Base-by-base conservation (phyloP, 2,329 filamentous ascomycete genomes). In the Lachnellula suecica region DNA sequence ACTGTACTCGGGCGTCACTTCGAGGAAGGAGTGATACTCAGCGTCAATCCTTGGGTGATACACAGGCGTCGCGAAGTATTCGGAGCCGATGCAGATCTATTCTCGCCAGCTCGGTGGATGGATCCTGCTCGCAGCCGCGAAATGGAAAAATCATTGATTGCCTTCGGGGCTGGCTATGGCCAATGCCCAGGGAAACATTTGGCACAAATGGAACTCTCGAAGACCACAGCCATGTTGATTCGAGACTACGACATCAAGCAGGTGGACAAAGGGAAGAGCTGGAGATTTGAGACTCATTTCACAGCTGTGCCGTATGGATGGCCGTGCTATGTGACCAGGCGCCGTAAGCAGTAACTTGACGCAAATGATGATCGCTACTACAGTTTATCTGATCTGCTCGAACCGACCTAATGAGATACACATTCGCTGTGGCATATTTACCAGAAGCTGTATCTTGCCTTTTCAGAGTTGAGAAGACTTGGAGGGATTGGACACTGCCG, bases 81-180 rank as follows among this genome's bases (percentile, higher is more conserved):
- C 53, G 69, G 69, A 23, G 43, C 57, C 1, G 69, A 72, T 46
- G 65, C 64, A 13, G 47, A 60, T 9, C 31, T 56, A 5, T 72
- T 68, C 51, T 66, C 67, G 19, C 69, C 70, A 2, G 60, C 65
- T 19, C 59, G 70, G 15, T 72, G 70, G 69, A 47, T 70, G 35
- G 61, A 58, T 53, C 44, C 49, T 29, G 47, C 52, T 2, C 11
- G 44, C 15, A 44, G 50, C 25, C 15, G 64, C 63, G 63, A 52
- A 23, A 55, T 61, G 58, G 63, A 67, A 13, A 62, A 56, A 34
- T 59, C 57, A 37, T 57, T 63, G 49, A 59, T 67, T 17, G 53
- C 61, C 52, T 73, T 70, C 55, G 70, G 70, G 20, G 66, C 66
- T 4, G 70, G 72, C 7, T 71, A 71, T 37, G 67, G 65, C 22